Conservation (phyloP, 2,329 filamentous ascomycete species). For the Didymosphaeria variabile region DNA sequence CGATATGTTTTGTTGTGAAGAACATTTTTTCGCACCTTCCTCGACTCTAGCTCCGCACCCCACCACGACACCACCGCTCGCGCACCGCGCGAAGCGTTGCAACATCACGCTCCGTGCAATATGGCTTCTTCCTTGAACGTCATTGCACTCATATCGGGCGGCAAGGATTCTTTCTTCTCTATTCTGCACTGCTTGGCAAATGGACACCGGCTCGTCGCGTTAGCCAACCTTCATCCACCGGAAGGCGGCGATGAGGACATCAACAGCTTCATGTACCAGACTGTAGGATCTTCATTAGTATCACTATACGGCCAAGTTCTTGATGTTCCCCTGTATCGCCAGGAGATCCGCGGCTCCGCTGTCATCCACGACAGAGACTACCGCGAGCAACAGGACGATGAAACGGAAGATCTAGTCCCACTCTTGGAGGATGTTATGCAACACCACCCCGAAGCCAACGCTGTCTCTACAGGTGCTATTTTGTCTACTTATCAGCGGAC, state of each 20-base stretch:
- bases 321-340: constrained; percentile 82
- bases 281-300: constrained; percentile 86
- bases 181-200: constrained; percentile 88
- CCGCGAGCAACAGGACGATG: constrained; percentile 63
- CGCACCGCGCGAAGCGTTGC: neutral
- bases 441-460: constrained; percentile 81
- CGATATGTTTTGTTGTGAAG: neutral
- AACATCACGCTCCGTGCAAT: constrained; percentile 25
- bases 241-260: constrained; percentile 68
- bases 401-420: constrained; percentile 86
- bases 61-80: constrained; percentile 3
- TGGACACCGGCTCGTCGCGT: constrained; percentile 83
- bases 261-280: constrained; percentile 99
- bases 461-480: constrained; percentile 89
- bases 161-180: constrained; percentile 96
- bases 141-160: constrained; percentile 92
- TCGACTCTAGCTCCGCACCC: constrained; percentile 11
- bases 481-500: constrained; percentile 96
- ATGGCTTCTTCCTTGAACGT: constrained; percentile 58
- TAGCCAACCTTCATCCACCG: constrained; percentile 84
- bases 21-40: constrained; percentile 8
- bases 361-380: constrained; percentile 79
- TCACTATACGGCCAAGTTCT: constrained; percentile 84
- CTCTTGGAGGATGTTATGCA: constrained; percentile 73
- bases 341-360: constrained; percentile 76